Conservation (phyloP, 2,329 filamentous ascomycete genomes). For the Microsporum ferrugineum region DNA sequence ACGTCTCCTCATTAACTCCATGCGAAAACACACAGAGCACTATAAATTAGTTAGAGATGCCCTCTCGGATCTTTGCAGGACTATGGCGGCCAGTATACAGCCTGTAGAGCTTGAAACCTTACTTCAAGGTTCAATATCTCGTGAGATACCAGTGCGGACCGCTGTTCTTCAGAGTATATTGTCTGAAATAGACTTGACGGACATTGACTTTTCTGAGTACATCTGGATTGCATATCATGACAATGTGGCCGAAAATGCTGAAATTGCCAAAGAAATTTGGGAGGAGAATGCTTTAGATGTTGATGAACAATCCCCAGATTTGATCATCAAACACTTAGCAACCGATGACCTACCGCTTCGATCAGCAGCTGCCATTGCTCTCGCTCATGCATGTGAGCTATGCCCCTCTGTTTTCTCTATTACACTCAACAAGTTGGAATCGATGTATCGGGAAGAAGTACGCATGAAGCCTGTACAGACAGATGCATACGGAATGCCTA, state of each 20-base stretch:
- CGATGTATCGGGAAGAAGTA: conserved; percentile 63
- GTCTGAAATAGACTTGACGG: conserved; percentile 81
- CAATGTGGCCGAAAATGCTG: conserved; percentile 73
- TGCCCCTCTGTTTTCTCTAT: conserved; percentile 50
- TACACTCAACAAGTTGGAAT: conserved; percentile 55
- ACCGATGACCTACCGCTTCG: conserved; percentile 71
- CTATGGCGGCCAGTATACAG: conserved; percentile 69
- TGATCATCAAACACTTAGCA: conserved; percentile 67
- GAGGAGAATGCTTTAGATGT: conserved; percentile 77
- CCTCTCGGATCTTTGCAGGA: conserved; percentile 72
- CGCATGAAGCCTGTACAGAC: conserved; percentile 74
- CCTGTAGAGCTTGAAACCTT: conserved; percentile 61
- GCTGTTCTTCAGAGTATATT: conserved; percentile 82
- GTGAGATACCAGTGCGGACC: conserved; percentile 67
- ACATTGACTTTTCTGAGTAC: conserved; percentile 73
- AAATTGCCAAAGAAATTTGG: conserved; percentile 81
- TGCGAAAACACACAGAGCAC: conserved; percentile 84
- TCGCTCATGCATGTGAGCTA: conserved; percentile 60
- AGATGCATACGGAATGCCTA: conserved; percentile 89
- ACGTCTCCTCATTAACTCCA: conserved; percentile 59
- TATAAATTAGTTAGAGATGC: conserved; percentile 94
- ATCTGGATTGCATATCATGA: conserved; percentile 93
- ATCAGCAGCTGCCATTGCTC: conserved; percentile 66
- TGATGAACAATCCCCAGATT: conserved; percentile 51
- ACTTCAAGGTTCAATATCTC: conserved; percentile 66